Base-by-base conservation (phyloP, 2,329 filamentous ascomycete species). In the Ploettnerulaceae sp. region DNA sequence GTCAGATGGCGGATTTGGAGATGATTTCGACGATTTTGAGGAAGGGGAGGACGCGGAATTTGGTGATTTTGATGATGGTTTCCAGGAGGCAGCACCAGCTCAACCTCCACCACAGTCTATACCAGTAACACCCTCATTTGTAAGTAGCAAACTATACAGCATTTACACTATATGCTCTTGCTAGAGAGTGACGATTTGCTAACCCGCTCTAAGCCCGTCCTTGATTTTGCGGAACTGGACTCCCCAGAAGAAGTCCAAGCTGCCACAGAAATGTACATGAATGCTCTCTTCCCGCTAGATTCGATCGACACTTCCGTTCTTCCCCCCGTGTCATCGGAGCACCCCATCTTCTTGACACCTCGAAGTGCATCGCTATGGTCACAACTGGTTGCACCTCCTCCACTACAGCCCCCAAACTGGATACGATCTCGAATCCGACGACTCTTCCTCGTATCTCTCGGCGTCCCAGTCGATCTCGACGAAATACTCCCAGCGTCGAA, bases 401-500 rank as follows among this genome's bases (percentile, higher is more conserved):
- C 93, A 2, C 79, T 98, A 28, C 89, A 95, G 61, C 93, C 93
- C 5, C 91, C 93, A 0, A 93, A 98, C 67, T 98, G 93, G 93
- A 94, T 96, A 49, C 88, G 93, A 54, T 95, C 89, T 42, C 87
- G 90, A 41, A 98, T 95, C 58, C 83, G 93, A 43, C 86, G 93
- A 21, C 79, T 98, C 20, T 98, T 98, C 65, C 81, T 98, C 32
- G 90, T 98, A 44, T 96, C 90, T 1, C 79, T 98, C 0, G 93
- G 93, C 14, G 93, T 98, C 0, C 93, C 93, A 1, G 89, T 98
- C 34, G 93, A 98, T 61, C 76, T 98, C 0, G 93, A 98, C 67
- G 93, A 98, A 70, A 97, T 98, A 45, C 78, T 98, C 6, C 93
- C 93, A 0, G 90, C 91, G 0, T 95, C 88, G 9, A 97, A 97